Evolutionary conservation across 2,329 filamentous ascomycete genomes (phyloP).

Genomic region (Fusarium temperatum): DNA sequence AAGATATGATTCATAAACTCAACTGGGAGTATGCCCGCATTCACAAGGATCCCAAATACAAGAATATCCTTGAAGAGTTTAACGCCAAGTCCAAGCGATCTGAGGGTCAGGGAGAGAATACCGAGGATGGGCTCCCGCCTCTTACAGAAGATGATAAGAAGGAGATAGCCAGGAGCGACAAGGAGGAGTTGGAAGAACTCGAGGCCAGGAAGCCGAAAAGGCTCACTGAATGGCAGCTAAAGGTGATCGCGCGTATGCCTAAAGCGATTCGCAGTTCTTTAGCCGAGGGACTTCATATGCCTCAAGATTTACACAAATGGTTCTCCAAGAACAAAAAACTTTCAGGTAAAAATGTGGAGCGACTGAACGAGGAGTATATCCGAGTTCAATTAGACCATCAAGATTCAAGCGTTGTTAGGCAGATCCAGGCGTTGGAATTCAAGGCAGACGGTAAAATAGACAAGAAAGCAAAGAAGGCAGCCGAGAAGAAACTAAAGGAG

Average conservation of each 20-base stretch:
- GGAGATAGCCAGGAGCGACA: not conserved
- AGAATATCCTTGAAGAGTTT: not conserved
- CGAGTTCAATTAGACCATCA: not conserved
- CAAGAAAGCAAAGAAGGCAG: not conserved
- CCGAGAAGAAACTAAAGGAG: not conserved
- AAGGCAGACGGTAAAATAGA: not conserved
- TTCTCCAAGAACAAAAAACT: not conserved
- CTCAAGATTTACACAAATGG: not conserved
- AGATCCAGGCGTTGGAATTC: not conserved
- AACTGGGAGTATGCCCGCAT: slow-evolving; percentile 1
- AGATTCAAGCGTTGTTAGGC: not conserved
- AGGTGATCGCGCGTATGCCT: not conserved
- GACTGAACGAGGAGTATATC: not conserved
- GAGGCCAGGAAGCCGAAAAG: not conserved
- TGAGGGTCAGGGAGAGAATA: not conserved
- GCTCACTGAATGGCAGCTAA: not conserved
- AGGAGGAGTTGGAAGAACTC: not conserved
- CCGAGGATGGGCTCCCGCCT: not conserved
- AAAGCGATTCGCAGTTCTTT: fast-evolving
- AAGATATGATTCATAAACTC: not conserved
- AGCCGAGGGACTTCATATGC: not conserved
- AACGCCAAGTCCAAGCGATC: not conserved
- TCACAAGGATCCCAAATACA: not conserved
- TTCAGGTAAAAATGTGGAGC: not conserved
- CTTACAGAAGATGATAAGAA: not conserved